Conservation (phyloP, 202 grass and related monocot genomes). For the Carex arenaria region DNA sequence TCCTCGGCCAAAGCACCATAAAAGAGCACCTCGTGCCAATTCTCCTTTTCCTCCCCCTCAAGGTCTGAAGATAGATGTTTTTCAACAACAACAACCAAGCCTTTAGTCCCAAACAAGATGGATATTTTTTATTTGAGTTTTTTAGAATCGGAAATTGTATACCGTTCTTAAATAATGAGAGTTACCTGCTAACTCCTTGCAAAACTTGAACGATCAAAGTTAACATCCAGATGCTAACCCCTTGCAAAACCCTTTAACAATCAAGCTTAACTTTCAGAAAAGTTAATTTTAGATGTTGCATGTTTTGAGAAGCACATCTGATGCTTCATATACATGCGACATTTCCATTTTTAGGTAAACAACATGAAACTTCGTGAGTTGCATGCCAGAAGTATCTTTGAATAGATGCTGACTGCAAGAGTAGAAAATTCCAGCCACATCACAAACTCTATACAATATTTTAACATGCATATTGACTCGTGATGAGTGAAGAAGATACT, state of each 20-base stretch:
- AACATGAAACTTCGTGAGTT: background rate
- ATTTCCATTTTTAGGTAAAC: constrained; percentile 7
- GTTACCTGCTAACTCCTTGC: background rate
- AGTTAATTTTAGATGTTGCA: constrained; percentile 11
- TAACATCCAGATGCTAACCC: background rate
- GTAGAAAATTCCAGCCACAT: background rate
- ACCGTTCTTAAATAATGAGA: background rate
- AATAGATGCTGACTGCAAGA: background rate
- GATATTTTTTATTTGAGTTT: background rate
- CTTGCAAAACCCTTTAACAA: background rate
- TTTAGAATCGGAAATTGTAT: background rate
- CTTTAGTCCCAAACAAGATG: too few relatives aligned
- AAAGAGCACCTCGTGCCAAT: constrained; percentile 30
- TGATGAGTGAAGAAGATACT: background rate
- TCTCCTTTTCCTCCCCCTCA: constrained; percentile 54
- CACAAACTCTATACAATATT: background rate
- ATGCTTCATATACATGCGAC: background rate
- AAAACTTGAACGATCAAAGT: background rate
- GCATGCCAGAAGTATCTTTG: background rate
- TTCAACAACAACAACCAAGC: too few relatives aligned
- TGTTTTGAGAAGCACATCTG: constrained; percentile 5
- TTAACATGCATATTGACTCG: background rate
- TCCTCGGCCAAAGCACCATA: constrained; percentile 46
- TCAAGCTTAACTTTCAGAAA: background rate
- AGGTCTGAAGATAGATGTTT: constrained; percentile 40